Evolutionary conservation across 148 eudicot species (phyloP).

Genomic region (Silene conica): DNA sequence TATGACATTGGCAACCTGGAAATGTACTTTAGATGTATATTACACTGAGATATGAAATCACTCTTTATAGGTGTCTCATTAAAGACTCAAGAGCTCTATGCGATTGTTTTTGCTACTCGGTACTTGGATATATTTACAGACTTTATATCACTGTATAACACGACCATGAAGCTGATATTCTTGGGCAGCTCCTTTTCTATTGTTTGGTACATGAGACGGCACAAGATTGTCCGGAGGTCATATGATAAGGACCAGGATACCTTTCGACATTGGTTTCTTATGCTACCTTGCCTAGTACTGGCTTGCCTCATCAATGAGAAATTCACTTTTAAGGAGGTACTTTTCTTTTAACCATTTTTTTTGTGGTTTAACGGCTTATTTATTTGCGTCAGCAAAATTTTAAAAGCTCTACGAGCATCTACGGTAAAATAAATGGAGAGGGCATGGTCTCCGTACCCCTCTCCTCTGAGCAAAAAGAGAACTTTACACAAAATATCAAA

Average conservation of each 20-base stretch:
- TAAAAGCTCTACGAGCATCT: too few species aligned
- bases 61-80: slow-evolving; percentile 68
- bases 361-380: too few species aligned
- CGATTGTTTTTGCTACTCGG: slow-evolving; percentile 89
- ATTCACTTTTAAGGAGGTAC: slow-evolving; percentile 77
- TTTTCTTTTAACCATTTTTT: too few species aligned
- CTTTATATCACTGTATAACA: slow-evolving; percentile 77
- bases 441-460: too few species aligned
- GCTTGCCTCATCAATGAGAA: slow-evolving; percentile 72
- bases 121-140: slow-evolving; percentile 87
- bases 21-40: background rate
- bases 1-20: too few species aligned
- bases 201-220: slow-evolving; percentile 92
- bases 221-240: slow-evolving; percentile 87
- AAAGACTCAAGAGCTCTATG: slow-evolving; percentile 96
- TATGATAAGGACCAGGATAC: slow-evolving; percentile 97
- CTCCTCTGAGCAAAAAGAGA: too few species aligned
- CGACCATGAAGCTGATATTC: slow-evolving; percentile 82
- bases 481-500: too few species aligned
- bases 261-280: slow-evolving; percentile 74
- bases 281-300: slow-evolving; percentile 72
- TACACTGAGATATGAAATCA: background rate
- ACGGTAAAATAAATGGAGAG: too few species aligned
- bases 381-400: too few species aligned
- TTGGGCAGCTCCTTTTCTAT: slow-evolving; percentile 84